Evolutionary conservation across 306 rosid genomes (phyloP), one percentile per base, ranked within the genome.

Genomic region (Echinosophora koreensis): DNA sequence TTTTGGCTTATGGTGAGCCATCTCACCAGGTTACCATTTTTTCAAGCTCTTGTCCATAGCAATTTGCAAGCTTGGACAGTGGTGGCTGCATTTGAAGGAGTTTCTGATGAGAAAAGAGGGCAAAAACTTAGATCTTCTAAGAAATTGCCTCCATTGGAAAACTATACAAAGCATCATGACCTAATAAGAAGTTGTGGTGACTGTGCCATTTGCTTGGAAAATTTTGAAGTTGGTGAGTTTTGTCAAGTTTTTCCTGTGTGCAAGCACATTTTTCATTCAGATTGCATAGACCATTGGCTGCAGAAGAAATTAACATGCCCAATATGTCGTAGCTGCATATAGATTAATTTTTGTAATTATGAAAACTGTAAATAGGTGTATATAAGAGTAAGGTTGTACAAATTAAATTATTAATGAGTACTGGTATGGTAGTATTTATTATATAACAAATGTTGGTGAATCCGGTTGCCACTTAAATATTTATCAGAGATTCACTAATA

Each of bases 131-230:
- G 85, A 64, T 89, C 17, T 3, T 49, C 37, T n/a, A 63, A 70
- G 64, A 82, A 73, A 59, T 2, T 89, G 73, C 89, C 89, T 1
- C 74, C 84, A 0, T 5, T 73, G 38, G 81, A 81, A 6, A 16
- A 41, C 13, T 87, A 74, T 57, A 84, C 83, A 61, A 55, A 66
- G 54, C 64, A 69, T 59, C 82, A 69, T 59, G 84, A 70, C 18
- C 69, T 27, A 32, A 27, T 6, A 38, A 66, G 44, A 34, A 46
- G 52, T 41, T 49, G 28, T n/a, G 27, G 34, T 18, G 76, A 56
- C 1, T 86, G 88, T 55, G 80, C 60, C 6, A 81, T 86, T 5
- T 88, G 92, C 44, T 78, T 88, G 77, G 89, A 85, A 65, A 81
- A 83, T 17, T 88, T 88, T 11, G 6, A 61, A 11, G 61, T 28